These are phyloP conservation scores for Vitis hybrid DNA, from an alignment of 177 flowering plant genomes.

Conservation along the genomic window DNA sequence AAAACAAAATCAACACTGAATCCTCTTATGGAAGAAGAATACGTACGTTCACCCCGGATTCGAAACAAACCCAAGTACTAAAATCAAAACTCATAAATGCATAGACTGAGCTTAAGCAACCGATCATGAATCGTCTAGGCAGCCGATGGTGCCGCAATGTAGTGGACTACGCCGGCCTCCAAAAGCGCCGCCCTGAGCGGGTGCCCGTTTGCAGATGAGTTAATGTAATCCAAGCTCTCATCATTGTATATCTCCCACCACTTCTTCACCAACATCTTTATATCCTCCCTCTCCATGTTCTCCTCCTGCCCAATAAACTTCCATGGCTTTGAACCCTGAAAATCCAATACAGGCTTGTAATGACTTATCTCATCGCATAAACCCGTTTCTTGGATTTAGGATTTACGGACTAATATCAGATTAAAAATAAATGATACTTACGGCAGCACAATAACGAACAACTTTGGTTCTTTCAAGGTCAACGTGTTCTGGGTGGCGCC, in stretches of 20 bases:
- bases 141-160: constrained; percentile 41
- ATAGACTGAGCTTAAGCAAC: no score
- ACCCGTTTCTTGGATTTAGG: no score
- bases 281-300: constrained; percentile 33
- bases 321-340: constrained; percentile 24
- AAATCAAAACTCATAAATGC: no score
- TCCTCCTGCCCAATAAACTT: constrained; percentile 29
- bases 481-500: constrained; percentile 18
- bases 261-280: constrained; percentile 24
- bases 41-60: no score
- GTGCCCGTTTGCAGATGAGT: neutral
- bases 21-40: no score
- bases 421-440: constrained; percentile 20
- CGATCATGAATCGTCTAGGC: constrained; percentile 19
- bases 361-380: no score
- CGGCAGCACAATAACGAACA: constrained; percentile 77
- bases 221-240: constrained; percentile 18
- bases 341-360: no score
- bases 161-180: constrained; percentile 32
- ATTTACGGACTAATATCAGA: no score
- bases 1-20: no score
- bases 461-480: constrained; percentile 58
- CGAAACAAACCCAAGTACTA: no score
- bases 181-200: constrained; percentile 24
- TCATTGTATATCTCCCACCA: constrained; percentile 33